These are phyloP conservation scores for Leccinum boreale DNA, from an alignment of 768 basidiomycete species.

Conservation along the genomic window DNA sequence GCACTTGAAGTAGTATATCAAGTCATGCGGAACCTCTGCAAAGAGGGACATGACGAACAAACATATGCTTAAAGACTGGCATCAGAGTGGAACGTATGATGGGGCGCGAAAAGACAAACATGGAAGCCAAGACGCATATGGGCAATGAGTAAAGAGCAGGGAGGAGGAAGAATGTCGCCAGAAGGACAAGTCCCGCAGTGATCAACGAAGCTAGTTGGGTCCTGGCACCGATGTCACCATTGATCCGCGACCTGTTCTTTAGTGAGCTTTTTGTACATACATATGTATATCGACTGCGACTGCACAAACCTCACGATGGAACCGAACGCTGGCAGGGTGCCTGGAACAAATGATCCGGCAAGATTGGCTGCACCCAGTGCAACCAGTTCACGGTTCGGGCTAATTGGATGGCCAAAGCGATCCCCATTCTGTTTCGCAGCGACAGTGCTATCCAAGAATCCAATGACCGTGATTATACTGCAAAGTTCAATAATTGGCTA, in stretches of 20 bases:
- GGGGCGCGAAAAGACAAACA: constrained; percentile 48
- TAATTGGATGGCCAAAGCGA: constrained; percentile 84
- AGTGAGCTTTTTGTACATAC: not conserved
- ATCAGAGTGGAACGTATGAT: constrained; percentile 9
- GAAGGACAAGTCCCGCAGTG: constrained; percentile 67
- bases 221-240: constrained; percentile 82
- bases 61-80: constrained; percentile 54
- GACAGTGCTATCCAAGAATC: constrained; percentile 93
- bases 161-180: constrained; percentile 87
- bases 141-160: constrained; percentile 85
- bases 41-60: constrained; percentile 84
- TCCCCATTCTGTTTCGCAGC: constrained; percentile 91
- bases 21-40: constrained; percentile 82
- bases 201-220: constrained; percentile 89
- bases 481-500: not conserved
- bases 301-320: constrained; percentile 77
- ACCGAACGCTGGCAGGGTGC: constrained; percentile 89
- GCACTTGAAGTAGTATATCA: constrained; percentile 80
- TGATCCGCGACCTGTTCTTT: constrained; percentile 66
- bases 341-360: constrained; percentile 75
- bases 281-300: not conserved
- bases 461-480: constrained; percentile 77
- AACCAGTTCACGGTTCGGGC: constrained; percentile 92
- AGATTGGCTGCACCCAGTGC: constrained; percentile 85
- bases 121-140: constrained; percentile 83